Base-by-base conservation (phyloP, 2,329 filamentous ascomycete genomes). In the Colletotrichum somersetense region DNA sequence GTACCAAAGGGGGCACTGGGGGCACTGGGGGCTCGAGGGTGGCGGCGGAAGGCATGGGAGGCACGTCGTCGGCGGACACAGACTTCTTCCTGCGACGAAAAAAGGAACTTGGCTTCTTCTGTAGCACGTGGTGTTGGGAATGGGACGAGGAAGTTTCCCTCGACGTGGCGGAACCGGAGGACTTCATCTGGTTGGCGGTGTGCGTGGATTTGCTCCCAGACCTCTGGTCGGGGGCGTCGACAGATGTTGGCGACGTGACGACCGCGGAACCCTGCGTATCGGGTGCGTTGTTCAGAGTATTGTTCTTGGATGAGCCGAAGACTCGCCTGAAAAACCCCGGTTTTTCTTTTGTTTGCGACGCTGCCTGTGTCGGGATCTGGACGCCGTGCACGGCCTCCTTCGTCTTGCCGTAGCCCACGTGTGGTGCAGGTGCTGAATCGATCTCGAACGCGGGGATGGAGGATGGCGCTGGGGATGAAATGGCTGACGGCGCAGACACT, bases 51-150 rank as follows among this genome's bases (percentile, higher is more conserved):
- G 88, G 88, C 40, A 91, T 81, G 11, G 92, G 90, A 44, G 92
- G 90, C 50, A 87, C 87, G 30, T 89, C 87, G 74, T 97, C 95
- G 18, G 90, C 89, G 65, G 69, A 56, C 44, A 94, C 83, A 6
- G 95, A 97, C 87, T 96, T 97, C 88, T 98, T 98, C 74, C 95
- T 89, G 72, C 96, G 89, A 74, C 96, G 89, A 84, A 98, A 98
- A 83, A 99, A 98, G 0, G 94, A 96, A 1, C 96, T 97, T 5
- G 94, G 90, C 81, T 98, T 98, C 85, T 98, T 98, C 77, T 93
- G 93, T 63, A 98, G 84, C 26, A 84, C 82, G 20, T 85, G 80
- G 66, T 83, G 84, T 62, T 86, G 83, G 44, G 86, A 86, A 66
- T 83, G 81, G 30, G 82, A 82, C 35, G 82, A 81, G 7, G 79